Evolutionary conservation across 495 filamentous ascomycete genomes (phyloP).

Genomic region (Platismatia glauca): DNA sequence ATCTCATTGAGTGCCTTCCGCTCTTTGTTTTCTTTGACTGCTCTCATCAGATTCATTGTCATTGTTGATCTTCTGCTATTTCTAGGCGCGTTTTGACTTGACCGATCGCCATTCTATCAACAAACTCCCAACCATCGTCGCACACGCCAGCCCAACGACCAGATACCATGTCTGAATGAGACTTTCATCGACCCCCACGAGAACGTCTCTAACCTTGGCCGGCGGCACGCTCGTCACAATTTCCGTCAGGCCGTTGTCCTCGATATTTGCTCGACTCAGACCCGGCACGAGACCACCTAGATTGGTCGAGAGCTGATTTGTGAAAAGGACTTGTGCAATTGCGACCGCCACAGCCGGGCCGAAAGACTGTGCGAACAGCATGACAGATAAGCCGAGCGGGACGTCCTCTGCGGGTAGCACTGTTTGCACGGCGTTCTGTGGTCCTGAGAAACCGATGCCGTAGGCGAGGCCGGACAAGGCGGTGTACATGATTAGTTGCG

Average conservation of each 20-base stretch:
- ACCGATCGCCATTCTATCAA: background rate
- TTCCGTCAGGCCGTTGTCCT: background rate
- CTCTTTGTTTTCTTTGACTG: background rate
- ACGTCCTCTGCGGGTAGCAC: background rate
- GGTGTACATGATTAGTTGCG: background rate
- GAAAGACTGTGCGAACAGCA: background rate
- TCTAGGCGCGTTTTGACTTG: background rate
- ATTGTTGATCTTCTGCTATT: background rate
- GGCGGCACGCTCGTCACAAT: conserved; percentile 3
- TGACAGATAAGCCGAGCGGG: background rate
- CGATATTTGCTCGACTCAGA: background rate
- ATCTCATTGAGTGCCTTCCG: background rate
- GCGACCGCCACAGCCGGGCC: background rate
- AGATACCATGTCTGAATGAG: background rate
- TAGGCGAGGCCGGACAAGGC: background rate
- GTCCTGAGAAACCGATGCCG: background rate
- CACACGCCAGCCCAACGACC: background rate
- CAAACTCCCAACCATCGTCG: background rate
- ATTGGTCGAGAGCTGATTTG: background rate
- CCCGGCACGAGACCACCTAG: background rate
- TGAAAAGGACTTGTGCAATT: background rate
- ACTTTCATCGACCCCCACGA: background rate
- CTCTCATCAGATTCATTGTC: background rate
- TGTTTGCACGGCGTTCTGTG: background rate
- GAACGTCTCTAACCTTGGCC: background rate